Base-by-base conservation (phyloP, 768 basidiomycete genomes). In the Serendipita sp. region DNA sequence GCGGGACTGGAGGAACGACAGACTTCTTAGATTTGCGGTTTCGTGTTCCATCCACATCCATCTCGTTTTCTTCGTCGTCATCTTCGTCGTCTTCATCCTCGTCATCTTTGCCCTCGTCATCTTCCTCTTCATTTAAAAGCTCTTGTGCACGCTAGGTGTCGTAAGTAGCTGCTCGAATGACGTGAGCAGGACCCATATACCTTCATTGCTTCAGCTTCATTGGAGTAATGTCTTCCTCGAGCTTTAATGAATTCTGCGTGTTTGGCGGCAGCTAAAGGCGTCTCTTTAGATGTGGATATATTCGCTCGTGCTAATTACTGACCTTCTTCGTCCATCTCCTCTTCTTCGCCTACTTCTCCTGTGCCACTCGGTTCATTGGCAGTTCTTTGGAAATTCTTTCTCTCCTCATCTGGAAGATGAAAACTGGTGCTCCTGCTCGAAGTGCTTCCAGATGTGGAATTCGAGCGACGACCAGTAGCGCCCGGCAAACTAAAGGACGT, bases 141-240 rank as follows among this genome's bases (percentile, higher is more conserved):
- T 78, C 73, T 64, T 80, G 78, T 29, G 88, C 87, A 64, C 79
- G 81, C 88, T 90, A 70, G 52, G 67, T 4, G 18, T 48, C 55
- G 44, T 62, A 5, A 40, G 40, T 67, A 65, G 62, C 40, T 45
- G 45, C 37, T 34, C 23, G 67, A n/a, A n/a, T 60, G 53, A 62
- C 64, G 40, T 36, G 44, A 44, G 44, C 53, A 31, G 48, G 44
- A 36, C 55, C 18, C 31, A 46, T 50, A 55, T 73, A 86, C 89
- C 83, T 91, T 91, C 91, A 93, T 91, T 16, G 89, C 91, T 71
- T 91, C 87, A 1, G 88, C 91, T 71, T 93, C 91, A 62, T 92
- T 91, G 3, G 89, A 91, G 69, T 92, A 92, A 70, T 92, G 91
- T 64, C 87, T 78, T 63, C 86, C 87, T 27, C 90, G 80, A 27